Percentiles rank a stretch among this genome's conserved stretches.
Conservation (phyloP, 2,329 filamentous ascomycete genomes). For the Pleoardoris graminearum region DNA sequence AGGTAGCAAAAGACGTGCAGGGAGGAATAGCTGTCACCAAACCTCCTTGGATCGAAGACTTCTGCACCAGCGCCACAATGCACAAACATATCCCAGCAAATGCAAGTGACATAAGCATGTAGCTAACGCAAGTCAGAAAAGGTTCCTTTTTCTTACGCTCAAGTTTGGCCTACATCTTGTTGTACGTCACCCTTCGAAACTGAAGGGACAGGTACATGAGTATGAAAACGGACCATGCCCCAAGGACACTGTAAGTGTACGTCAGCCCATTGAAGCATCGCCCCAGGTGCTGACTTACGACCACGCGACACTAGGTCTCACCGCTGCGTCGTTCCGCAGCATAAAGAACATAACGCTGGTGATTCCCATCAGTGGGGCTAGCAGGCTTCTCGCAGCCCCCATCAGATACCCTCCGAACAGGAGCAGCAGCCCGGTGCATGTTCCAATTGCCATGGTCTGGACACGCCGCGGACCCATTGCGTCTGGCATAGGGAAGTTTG, state of each 20-base stretch:
- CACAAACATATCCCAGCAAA: slow-evolving; percentile 18
- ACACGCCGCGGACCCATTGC: background rate
- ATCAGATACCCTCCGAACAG: slow-evolving; percentile 2
- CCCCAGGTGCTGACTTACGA: slow-evolving; percentile 18
- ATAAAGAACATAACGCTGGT: slow-evolving; percentile 26
- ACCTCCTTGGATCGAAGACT: slow-evolving; percentile 17
- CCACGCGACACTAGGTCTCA: slow-evolving; percentile 22
- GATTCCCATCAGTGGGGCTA: slow-evolving; percentile 24
- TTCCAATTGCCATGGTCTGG: slow-evolving; percentile 1
- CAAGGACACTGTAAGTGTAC: slow-evolving; percentile 14
- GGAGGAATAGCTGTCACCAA: slow-evolving; percentile 24
- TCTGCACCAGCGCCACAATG: slow-evolving; percentile 22
- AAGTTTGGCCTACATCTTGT: slow-evolving; percentile 16
- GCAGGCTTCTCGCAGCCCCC: background rate
- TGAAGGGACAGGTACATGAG: slow-evolving; percentile 18
- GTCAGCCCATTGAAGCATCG: background rate
- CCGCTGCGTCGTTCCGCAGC: slow-evolving; percentile 24
- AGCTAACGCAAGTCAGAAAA: too few species aligned
- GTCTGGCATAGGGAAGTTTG: background rate
- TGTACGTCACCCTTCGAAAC: slow-evolving; percentile 14
- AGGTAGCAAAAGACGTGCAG: slow-evolving; percentile 25
- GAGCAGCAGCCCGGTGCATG: slow-evolving; percentile 1
- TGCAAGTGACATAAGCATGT: slow-evolving; percentile 17
- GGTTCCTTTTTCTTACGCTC: too few species aligned
- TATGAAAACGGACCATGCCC: slow-evolving; percentile 14